Percentiles rank a stretch among this genome's conserved stretches.
Conservation (phyloP, 108 stramenopile species). For the Skeletonema tropicum region DNA sequence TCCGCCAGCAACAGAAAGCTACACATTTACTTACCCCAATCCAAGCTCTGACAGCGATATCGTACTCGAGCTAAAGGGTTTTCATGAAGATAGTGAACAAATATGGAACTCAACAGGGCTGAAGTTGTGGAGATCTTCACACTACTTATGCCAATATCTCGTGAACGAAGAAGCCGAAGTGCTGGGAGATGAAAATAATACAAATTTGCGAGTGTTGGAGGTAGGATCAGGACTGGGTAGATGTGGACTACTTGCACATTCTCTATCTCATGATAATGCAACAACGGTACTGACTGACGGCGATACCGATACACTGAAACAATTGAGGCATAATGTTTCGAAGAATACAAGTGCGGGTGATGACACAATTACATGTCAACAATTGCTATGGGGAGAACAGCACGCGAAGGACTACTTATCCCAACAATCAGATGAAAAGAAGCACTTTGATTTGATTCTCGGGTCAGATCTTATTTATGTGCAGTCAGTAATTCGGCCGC, state of each 20-base stretch:
- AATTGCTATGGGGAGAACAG: slow-evolving; percentile 51
- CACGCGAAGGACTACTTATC: slow-evolving; percentile 22
- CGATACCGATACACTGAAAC: slow-evolving; percentile 57
- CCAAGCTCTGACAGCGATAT: slow-evolving; percentile 33
- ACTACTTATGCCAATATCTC: slow-evolving; percentile 64
- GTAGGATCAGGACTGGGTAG: slow-evolving; percentile 31
- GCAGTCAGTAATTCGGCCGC: slow-evolving; percentile 19
- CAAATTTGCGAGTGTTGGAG: slow-evolving; percentile 21
- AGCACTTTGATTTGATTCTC: slow-evolving; percentile 32
- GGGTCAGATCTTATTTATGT: slow-evolving; percentile 39
- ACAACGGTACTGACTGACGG: slow-evolving; percentile 67
- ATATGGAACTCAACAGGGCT: slow-evolving; percentile 71
- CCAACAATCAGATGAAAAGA: slow-evolving; percentile 3
- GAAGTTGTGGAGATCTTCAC: slow-evolving; percentile 69
- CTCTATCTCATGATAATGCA: slow-evolving; percentile 23
- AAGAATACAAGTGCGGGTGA: slow-evolving; percentile 18
- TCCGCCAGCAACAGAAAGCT: slow-evolving; percentile 29
- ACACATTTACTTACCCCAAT: slow-evolving; percentile 17
- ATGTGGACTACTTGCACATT: slow-evolving; percentile 59
- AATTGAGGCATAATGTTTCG: slow-evolving; percentile 54
- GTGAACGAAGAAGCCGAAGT: neutral
- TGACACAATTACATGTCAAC: slow-evolving; percentile 20
- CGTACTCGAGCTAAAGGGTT: slow-evolving; percentile 47
- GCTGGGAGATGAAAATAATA: neutral
- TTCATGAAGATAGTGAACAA: slow-evolving; percentile 54